Base-by-base conservation (phyloP, 2,329 filamentous ascomycete species). In the Penicillium vulpinum region DNA sequence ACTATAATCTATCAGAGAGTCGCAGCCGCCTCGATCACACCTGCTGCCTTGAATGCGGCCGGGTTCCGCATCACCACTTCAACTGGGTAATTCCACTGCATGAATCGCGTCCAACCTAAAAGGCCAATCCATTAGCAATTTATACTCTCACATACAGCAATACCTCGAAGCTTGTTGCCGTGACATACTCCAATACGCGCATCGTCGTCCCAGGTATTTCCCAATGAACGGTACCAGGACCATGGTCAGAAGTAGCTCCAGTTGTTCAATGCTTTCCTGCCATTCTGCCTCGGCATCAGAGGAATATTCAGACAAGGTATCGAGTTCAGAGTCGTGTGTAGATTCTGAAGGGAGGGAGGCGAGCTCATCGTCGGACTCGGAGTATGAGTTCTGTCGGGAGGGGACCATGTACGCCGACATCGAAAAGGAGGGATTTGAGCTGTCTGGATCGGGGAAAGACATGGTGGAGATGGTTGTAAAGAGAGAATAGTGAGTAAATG, bases 231-330 rank as follows among this genome's bases (percentile, higher is more conserved):
- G 94, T 49, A 99, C 88, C 66, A 97, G 76, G 47, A 97, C 89
- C 91, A 99, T 96, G 21, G 90, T 96, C 72, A 97, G 77, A 64
- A 99, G 81, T 63, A 97, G 81, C 78, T 99, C 92, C 58, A 99
- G 78, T 78, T 99, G 94, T 75, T 97, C 91, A 61, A 99, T 79
- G 68, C 90, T 96, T 69, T 92, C 90, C 68, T 93, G 89, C 94
- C 94, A 99, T 77, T 99, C 93, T 59, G 85, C 85, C 75, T 99
- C 93, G 10, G 94, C 94, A 72, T 97, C 93, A 38, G 89, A 91
- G 58, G 88, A 81, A 38, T 76, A 78, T 54, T 81, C 80, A 4
- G 82, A 80, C 24, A 81, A 78, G 11, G 75, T 73, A 24, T 76
- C 75, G 4, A 74, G 59, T 28, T 75, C 72, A 4, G 77, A 78